Evolutionary conservation across 1,284 basidiomycete species (phyloP).

Genomic region (Boletus holoroseus): DNA sequence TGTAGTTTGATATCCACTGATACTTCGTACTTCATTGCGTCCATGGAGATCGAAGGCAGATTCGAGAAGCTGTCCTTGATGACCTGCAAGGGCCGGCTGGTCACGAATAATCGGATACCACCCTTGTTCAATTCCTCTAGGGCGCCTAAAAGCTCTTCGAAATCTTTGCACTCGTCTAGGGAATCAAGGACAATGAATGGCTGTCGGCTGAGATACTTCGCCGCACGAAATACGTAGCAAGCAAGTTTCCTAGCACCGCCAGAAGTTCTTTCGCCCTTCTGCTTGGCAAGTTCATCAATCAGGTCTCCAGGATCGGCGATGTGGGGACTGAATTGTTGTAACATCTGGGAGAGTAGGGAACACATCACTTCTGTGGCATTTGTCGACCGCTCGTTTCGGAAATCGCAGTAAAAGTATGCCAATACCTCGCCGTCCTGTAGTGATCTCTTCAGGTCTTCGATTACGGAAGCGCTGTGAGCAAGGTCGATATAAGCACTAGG

Average conservation of each 20-base stretch:
- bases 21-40: not conserved
- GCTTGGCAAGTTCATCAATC: not conserved
- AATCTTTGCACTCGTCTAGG: not conserved
- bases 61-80: not conserved
- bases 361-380: slow-evolving; percentile 8
- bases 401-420: slow-evolving; percentile 12
- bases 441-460: not conserved
- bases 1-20: not conserved
- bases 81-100: not conserved
- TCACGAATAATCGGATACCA: not conserved
- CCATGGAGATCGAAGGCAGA: not conserved
- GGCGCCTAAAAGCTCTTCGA: not conserved
- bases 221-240: not conserved
- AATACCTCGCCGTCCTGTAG: not conserved
- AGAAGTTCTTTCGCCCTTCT: not conserved
- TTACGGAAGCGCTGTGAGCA: not conserved
- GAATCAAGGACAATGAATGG: not conserved
- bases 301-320: not conserved
- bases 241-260: not conserved
- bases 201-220: not conserved
- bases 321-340: not conserved
- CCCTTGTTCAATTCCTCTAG: not conserved
- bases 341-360: slow-evolving; percentile 8
- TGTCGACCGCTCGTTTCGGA: slow-evolving; percentile 9
- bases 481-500: not conserved